These are phyloP conservation scores for Phytopythium aichiense DNA, from an alignment of 352 stramenopile genomes.

Conservation along the genomic window DNA sequence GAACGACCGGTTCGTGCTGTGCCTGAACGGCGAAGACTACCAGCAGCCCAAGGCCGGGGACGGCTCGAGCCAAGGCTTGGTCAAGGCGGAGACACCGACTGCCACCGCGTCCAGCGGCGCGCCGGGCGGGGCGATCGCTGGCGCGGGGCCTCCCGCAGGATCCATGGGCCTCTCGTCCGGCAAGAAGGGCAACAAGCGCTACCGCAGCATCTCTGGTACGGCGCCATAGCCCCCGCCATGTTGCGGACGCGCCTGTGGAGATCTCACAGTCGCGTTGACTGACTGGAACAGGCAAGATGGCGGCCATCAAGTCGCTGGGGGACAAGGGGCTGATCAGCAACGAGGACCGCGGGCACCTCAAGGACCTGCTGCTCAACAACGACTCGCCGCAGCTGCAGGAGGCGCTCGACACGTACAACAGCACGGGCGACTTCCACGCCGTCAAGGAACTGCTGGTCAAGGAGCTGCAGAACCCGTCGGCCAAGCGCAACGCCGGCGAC, in stretches of 20 bases:
- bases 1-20: conserved; percentile 76
- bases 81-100: conserved; percentile 10
- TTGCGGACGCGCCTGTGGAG: neutral
- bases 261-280: neutral
- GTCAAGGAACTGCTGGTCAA: conserved; percentile 66
- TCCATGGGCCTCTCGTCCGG: conserved; percentile 24
- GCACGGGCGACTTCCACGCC: conserved; percentile 69
- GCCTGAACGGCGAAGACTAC: conserved; percentile 68
- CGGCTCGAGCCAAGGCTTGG: neutral
- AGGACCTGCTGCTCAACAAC: conserved; percentile 77
- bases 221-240: neutral
- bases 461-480: conserved; percentile 56
- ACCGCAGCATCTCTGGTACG: conserved; percentile 56
- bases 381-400: conserved; percentile 73
- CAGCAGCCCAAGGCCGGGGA: conserved; percentile 21
- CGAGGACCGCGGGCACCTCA: conserved; percentile 64
- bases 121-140: conserved; percentile 14
- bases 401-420: conserved; percentile 72
- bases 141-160: conserved; percentile 15
- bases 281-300: conserved; percentile 54
- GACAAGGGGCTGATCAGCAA: conserved; percentile 71
- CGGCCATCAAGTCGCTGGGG: conserved; percentile 71
- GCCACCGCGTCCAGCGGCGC: conserved; percentile 11
- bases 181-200: conserved; percentile 71
- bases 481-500: conserved; percentile 67